Evolutionary conservation across 257 asterid genomes (phyloP), one percentile per base, ranked within the genome.

Genomic region (Schizonepeta tenuifolia): DNA sequence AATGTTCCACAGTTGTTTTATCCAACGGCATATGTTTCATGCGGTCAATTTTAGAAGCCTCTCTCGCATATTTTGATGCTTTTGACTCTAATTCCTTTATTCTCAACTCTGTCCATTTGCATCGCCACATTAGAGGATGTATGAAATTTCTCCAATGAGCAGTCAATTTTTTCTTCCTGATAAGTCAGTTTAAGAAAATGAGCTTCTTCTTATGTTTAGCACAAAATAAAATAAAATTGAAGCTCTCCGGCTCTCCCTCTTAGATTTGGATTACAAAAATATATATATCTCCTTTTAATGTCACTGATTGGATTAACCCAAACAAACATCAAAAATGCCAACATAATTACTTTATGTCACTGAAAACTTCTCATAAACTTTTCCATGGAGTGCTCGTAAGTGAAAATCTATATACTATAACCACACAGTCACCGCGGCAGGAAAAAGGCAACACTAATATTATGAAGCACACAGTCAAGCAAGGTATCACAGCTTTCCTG

Each of bases 41-140:
- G 62, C 75, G 67, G 53, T 88, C 88, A 57, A 66, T 72, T 70
- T 72, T 77, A 63, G 86, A 75, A 67, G 82, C 72, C 72, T 76
- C 81, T 64, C 81, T 78, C 17, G 67, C 76, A 62, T 90, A 88
- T 65, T 78, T 89, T 55, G 88, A 82, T 71, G 93, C 90, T 79
- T 75, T 89, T 12, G 82, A 86, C 77, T 88, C 91, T 47, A 88
- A 75, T 61, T 85, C 89, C 80, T 87, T 93, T 78, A 88, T 79
- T 83, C 77, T 86, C 77, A 93, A 63, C 77, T 91, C 98, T 40
- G 89, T 71, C 97, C 97, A 93, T 79, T 89, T 93, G 86, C 97
- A 86, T 70, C 98, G 83, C 98, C 98, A 91, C 96, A 88, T 91
- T 51, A 93, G 68, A 79, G 97, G 96, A 56, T 76, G 88, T 81